Conservation (phyloP, 345 rosid genomes). For the Raphanus raphanistrum region DNA sequence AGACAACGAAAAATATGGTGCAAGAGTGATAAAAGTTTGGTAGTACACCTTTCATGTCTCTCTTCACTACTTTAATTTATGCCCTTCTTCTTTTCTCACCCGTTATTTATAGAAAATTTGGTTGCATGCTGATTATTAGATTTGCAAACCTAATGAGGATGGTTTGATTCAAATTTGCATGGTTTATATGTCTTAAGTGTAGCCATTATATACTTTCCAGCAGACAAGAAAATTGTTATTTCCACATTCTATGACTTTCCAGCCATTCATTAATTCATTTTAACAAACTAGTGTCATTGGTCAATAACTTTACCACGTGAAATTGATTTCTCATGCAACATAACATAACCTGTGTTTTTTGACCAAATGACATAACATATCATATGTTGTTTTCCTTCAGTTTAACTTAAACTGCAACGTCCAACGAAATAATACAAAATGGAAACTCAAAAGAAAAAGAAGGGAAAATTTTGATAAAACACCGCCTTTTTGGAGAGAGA, state of each 20-base stretch:
- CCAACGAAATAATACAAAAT: background rate
- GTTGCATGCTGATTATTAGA: background rate
- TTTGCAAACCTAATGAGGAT: background rate
- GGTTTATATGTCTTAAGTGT: background rate
- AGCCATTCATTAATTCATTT: background rate
- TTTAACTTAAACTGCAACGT: background rate
- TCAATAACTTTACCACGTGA: conserved; percentile 17
- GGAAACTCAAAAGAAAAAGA: background rate
- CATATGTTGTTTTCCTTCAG: background rate
- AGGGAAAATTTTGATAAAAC: background rate
- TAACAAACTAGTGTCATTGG: conserved; percentile 16
- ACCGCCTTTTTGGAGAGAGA: background rate
- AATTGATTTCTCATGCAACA: conserved; percentile 17
- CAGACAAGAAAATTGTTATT: conserved; percentile 14
- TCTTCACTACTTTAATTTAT: background rate
- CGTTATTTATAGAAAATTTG: background rate
- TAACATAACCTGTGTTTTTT: background rate
- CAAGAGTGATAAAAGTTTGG: conserved; percentile 20
- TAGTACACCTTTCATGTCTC: conserved; percentile 34
- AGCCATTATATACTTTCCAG: background rate
- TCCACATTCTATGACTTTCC: conserved; percentile 11
- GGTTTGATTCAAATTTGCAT: background rate
- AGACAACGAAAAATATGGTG: conserved; percentile 26
- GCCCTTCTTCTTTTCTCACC: background rate
- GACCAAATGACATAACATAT: background rate